Base-by-base conservation (phyloP, 352 stramenopile genomes). In the Pythium myriotylum region DNA sequence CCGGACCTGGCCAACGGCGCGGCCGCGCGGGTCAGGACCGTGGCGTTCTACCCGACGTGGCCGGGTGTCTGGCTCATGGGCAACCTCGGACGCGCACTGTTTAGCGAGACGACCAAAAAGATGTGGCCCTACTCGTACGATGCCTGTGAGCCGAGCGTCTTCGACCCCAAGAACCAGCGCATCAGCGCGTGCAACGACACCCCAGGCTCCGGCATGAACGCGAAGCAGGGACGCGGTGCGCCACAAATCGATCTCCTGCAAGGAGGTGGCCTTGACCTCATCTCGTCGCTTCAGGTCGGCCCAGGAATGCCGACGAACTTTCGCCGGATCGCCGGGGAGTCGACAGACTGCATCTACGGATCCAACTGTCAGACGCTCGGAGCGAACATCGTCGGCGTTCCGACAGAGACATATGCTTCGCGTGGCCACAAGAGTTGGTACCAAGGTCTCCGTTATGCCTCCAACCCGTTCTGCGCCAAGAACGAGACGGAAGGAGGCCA, bases 71-170 rank as follows among this genome's bases (percentile, higher is more conserved):
- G 94, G 94, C 69, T 98, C 39, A 73, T 98, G 40, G 94, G 94
- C 9, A 97, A 98, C 78, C 70, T 98, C 16, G 91, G 90, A 17
- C 67, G 94, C 26, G 89, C 91, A 1, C 95, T 94, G 2, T 98
- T 97, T 67, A 83, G 88, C 42, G 74, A 73, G 2, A 94, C 79
- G 0, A 95, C 84, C 13, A 87, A 90, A 35, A 86, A 88, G 54
- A 86, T 97, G 53, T 98, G 94, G 94, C 94, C 94, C 4, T 98
- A 88, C 81, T 94, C 78, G 54, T 98, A 96, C 70, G 77, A 97
- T 58, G 77, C 71, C 29, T 98, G 94, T 63, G 88, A 98, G 69
- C 45, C 74, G 2, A 61, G 63, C 1, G 48, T 75, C 19, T 76
- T 79, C 45, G 73, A 64, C n/a, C 59, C 63, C 12, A 37, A 42